Evolutionary conservation across 2,329 filamentous ascomycete genomes (phyloP), one percentile per base, ranked within the genome.

Genomic region (Penicillium polonicum): DNA sequence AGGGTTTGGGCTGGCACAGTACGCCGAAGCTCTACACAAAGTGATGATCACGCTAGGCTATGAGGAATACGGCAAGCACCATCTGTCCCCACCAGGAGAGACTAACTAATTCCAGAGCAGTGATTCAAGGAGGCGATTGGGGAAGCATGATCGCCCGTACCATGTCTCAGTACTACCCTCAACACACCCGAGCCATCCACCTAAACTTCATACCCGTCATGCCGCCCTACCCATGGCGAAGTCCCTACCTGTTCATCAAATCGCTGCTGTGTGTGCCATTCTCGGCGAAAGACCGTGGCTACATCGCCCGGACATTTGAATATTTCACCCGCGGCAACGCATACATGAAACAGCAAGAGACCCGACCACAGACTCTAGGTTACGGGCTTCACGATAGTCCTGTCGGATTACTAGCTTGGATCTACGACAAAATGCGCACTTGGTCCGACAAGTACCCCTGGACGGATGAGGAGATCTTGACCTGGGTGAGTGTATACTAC

Each of bases 391-490:
- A 83, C 0, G 89, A 92, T 69, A 87, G 83, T 7, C 90, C 90
- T 0, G 83, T 90, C 0, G 88, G 83, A 0, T 75, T 91, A 3
- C 78, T 93, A 1, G 84, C 88, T 0, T 94, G 90, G 90, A 86
- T 93, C 35, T 89, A 89, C 63, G 90, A 93, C 74, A 93, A 93
- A 70, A 75, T 93, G 38, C 84, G 88, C 63, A 86, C 89, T 65
- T 93, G 89, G 90, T 86, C 86, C 0, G 89, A 92, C 65, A 66
- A 65, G 1, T 91, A 91, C 67, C 76, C 82, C 0, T 92, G 89
- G 89, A 88, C 84, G 0, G 86, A 91, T 60, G 88, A 92, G 54
- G 89, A 92, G 74, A 81, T 92, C 9, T 74, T 90, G 27, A 90
- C 86, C 0, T 93, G 89, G 90, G 74, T 92, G 0, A 84, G 80